Evolutionary conservation across 129 eudicot genomes (phyloP), one percentile per base, ranked within the genome.

Genomic region (Flaveria linearis): DNA sequence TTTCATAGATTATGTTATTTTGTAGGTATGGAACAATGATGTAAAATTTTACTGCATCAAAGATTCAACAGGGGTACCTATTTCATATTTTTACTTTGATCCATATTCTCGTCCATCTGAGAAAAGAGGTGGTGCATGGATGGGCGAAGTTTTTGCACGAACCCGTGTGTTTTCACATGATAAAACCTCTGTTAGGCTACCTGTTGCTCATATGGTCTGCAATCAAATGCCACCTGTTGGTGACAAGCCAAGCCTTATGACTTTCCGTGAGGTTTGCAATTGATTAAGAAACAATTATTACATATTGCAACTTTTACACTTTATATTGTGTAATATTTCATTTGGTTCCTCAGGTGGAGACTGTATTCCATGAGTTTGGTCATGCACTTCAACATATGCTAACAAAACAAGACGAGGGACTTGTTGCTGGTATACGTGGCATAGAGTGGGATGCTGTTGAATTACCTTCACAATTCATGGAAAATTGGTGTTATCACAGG

Each of bases 381-480:
- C 98, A 90, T 81, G 96, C 97, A 43, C 97, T 93, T 82, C 98
- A 92, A 60, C 98, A 93, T 80, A 93, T 91, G 98, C 87, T 93
- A 22, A 93, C 98, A 8, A 93, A 82, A 83, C 96, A 93, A 82
- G 98, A 93, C 71, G 98, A 93, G 85, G 97, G 97, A 68, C 91
- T 93, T 63, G 97, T 93, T 81, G 96, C 98, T 83, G 98, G 98
- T 76, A 93, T 93, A 30, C 88, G 97, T 66, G 94, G 94, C 42
- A 87, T 93, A 66, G 98, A 93, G 93, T 93, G 98, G 98, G 98
- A 90, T 91, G 98, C 97, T 76, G 98, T 93, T 74, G 98, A 93
- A 88, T 82, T 93, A 68, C 98, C 98, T 23, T 93, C 97, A 30
- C 97, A 93, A 23, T 93, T 93, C 78, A 93, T 93, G 98, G 98